Evolutionary conservation across 495 filamentous ascomycete species (phyloP).

Genomic region (Aspergillus leporis): DNA sequence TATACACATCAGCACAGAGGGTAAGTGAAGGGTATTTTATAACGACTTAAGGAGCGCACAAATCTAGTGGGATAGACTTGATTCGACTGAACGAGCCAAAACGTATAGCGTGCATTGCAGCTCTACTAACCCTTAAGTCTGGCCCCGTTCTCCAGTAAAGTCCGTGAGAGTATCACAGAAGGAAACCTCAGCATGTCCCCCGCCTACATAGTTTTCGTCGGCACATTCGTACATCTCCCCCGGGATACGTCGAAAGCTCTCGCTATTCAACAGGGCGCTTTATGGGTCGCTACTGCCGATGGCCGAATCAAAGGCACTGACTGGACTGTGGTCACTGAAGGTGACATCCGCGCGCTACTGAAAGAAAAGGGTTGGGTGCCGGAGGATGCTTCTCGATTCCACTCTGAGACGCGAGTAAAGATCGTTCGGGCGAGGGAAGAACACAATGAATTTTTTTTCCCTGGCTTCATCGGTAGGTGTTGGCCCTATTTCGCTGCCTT

Average conservation of each 20-base stretch:
- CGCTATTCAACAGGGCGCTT: constrained; percentile 51
- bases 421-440: constrained; percentile 36
- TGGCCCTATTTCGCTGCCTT: background rate
- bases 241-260: constrained; percentile 26
- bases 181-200: constrained; percentile 14
- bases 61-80: background rate
- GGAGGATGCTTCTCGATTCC: constrained; percentile 6
- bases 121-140: background rate
- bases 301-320: constrained; percentile 60
- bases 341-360: constrained; percentile 40
- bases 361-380: constrained; percentile 47
- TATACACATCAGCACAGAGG: background rate
- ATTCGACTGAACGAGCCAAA: background rate
- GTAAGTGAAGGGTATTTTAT: background rate
- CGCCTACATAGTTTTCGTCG: constrained; percentile 41
- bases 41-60: background rate
- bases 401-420: constrained; percentile 18
- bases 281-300: constrained; percentile 61
- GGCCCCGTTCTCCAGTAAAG: background rate
- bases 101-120: background rate
- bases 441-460: constrained; percentile 76
- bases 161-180: background rate
- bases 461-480: constrained; percentile 79
- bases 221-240: constrained; percentile 50
- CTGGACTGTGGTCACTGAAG: constrained; percentile 35